These are phyloP conservation scores for Kurtzmaniella quercitrusa DNA, from an alignment of 1,139 yeast species.

Conservation along the genomic window DNA sequence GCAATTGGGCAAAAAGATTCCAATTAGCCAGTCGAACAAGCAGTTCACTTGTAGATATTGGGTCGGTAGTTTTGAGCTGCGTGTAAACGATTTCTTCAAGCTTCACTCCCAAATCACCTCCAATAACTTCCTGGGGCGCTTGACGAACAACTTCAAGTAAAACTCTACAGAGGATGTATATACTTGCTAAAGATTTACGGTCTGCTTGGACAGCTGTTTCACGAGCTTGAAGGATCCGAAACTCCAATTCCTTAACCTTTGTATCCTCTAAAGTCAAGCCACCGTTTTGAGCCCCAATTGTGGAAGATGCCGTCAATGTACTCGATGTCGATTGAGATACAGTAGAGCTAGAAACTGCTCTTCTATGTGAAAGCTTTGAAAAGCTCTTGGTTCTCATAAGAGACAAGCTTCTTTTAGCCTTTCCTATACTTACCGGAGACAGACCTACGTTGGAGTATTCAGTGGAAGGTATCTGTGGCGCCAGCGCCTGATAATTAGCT, in stretches of 20 bases:
- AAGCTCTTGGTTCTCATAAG: constrained; percentile 40
- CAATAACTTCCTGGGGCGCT: constrained; percentile 66
- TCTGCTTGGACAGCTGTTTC: constrained; percentile 80
- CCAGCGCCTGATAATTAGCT: constrained; percentile 7
- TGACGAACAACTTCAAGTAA: constrained; percentile 90
- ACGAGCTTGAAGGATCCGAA: constrained; percentile 53
- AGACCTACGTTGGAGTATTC: constrained; percentile 2
- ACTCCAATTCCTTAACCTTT: constrained; percentile 12
- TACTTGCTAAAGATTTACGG: constrained; percentile 78
- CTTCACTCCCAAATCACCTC: constrained; percentile 77
- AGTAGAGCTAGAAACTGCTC: constrained; percentile 11
- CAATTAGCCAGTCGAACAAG: constrained; percentile 86
- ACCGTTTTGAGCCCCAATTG: neutral
- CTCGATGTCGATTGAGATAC: neutral
- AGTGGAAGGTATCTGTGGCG: neutral
- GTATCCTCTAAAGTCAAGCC: constrained; percentile 14
- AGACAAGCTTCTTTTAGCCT: constrained; percentile 37
- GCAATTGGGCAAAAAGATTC: constrained; percentile 83
- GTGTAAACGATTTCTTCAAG: constrained; percentile 91
- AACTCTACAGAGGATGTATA: constrained; percentile 88
- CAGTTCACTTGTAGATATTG: constrained; percentile 56
- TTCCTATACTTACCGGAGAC: constrained; percentile 9
- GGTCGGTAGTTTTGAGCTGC: constrained; percentile 85
- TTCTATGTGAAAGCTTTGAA: constrained; percentile 33
- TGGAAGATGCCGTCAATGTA: neutral